These are phyloP conservation scores for Raphanus raphanistrum DNA, from an alignment of 345 rosid genomes.

Conservation along the genomic window DNA sequence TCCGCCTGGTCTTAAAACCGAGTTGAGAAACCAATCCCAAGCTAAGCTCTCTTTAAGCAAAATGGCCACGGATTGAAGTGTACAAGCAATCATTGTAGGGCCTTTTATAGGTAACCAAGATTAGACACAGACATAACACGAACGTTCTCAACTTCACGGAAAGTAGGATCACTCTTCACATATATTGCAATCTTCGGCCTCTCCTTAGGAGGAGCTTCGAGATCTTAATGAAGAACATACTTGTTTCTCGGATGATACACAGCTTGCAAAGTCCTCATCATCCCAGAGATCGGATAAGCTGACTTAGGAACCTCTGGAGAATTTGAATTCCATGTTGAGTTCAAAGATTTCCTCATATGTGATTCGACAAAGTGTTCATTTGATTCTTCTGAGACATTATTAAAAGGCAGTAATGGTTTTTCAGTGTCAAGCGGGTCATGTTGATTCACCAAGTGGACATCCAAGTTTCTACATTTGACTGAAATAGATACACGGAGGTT, in stretches of 20 bases:
- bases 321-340: conserved; percentile 23
- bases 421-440: too few relatives aligned
- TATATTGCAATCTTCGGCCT: conserved; percentile 64
- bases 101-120: conserved; percentile 77
- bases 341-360: conserved; percentile 47
- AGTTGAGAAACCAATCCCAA: conserved; percentile 96
- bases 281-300: conserved; percentile 74
- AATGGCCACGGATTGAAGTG: conserved; percentile 81
- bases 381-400: conserved; percentile 40
- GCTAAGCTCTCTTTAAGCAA: conserved; percentile 70
- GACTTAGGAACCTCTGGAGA: conserved; percentile 47
- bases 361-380: conserved; percentile 64
- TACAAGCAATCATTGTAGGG: conserved; percentile 87
- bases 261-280: conserved; percentile 68
- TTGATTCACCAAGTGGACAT: too few relatives aligned
- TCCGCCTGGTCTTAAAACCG: too few relatives aligned
- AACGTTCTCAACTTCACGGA: conserved; percentile 65
- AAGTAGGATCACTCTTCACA: conserved; percentile 53
- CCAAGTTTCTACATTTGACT: too few relatives aligned
- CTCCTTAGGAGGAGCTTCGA: conserved; percentile 74
- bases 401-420: conserved; percentile 48
- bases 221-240: conserved; percentile 72
- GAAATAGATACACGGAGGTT: too few relatives aligned
- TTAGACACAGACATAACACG: conserved; percentile 69
- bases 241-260: conserved; percentile 87